Base-by-base conservation (phyloP, 2,329 filamentous ascomycete genomes). In the Thielaviopsis ethacetica region DNA sequence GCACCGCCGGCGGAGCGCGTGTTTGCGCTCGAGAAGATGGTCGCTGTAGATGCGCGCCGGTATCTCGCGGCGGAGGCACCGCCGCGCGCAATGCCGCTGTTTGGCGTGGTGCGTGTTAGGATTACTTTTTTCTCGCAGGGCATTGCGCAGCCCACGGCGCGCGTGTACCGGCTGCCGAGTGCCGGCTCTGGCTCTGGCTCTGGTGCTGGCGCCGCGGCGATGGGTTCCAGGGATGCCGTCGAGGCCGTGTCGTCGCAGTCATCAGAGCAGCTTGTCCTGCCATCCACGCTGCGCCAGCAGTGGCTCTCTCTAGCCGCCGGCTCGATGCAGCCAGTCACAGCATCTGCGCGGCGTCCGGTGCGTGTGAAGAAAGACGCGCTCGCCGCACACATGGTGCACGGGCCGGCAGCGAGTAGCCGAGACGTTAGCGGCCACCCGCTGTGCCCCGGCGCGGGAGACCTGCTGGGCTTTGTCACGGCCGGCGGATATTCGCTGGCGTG, bases 381-480 rank as follows among this genome's bases (percentile, higher is more conserved):
- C 22, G 77, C 73, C 47, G 73, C 73, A 59, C 74, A 76, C 17
- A 72, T 83, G 17, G 67, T 79, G 7, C 70, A 71, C 34, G 70
- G 65, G 7, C 70, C 64, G 21, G 62, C 38, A 5, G 38, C 67
- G 13, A 74, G 70, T 62, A 68, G 67, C 59, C 67, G 64, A 56
- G 69, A 71, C 62, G 68, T 77, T 71, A 67, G 70, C 24, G 73
- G 74, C 0, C 80, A 85, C 63, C 82, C 80, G 81, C 88, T 64
- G 84, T 85, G 0, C 67, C 91, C 91, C 0, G 75, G 76, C 10
- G 82, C 83, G 62, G 75, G 79, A 22, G 87, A 96, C 68, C 75
- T 97, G 13, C 80, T 97, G 56, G 93, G 93, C 0, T 98, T 95
- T 68, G 84, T 96, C 24, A 96, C 90, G 1, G 86, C 85, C 1